Evolutionary conservation across 305 asterid genomes (phyloP).

Genomic region (Stenogyne calaminthoides): DNA sequence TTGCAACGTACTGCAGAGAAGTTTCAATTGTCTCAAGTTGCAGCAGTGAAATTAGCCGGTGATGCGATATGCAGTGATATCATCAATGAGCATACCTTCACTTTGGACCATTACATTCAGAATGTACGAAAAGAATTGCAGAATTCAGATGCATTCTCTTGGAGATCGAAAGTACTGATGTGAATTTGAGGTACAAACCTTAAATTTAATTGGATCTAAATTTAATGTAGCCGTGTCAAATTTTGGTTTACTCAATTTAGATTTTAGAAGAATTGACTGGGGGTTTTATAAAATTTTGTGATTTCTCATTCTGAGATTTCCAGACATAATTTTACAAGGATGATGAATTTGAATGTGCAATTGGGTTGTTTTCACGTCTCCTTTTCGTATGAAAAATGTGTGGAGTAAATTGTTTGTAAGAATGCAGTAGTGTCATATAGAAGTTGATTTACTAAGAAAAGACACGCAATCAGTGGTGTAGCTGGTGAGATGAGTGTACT

Average conservation of each 20-base stretch:
- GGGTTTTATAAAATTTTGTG: too few relatives aligned
- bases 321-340: too few relatives aligned
- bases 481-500: too few relatives aligned
- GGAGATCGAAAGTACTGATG: constrained; percentile 67
- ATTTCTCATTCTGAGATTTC: too few relatives aligned
- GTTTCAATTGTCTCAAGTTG: constrained; percentile 80
- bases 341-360: too few relatives aligned
- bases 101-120: constrained; percentile 56
- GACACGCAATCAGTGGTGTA: too few relatives aligned
- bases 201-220: neutral
- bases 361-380: too few relatives aligned
- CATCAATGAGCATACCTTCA: constrained; percentile 55
- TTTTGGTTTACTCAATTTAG: neutral
- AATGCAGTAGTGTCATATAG: neutral
- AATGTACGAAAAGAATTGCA: constrained; percentile 50
- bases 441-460: neutral
- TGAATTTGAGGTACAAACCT: constrained; percentile 30
- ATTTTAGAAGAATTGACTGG: neutral
- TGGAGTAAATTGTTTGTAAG: neutral
- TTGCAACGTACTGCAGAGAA: constrained; percentile 63
- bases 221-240: neutral
- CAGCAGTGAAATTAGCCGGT: constrained; percentile 72
- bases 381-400: too few relatives aligned
- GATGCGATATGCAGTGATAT: constrained; percentile 50
- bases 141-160: constrained; percentile 65